Conservation (phyloP, 306 rosid genomes). For the Medicago lupulina region DNA sequence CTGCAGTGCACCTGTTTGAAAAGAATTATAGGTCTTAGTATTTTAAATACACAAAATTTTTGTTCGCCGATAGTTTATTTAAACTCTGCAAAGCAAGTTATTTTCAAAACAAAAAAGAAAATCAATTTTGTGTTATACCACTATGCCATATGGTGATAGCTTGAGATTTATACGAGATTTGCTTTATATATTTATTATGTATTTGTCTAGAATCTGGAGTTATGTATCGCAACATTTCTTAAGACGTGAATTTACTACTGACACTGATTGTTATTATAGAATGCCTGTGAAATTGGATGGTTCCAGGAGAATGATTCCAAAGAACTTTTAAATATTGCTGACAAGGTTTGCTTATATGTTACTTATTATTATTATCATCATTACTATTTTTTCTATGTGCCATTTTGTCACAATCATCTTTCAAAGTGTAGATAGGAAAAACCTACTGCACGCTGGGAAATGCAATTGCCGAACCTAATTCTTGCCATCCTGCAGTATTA, state of each 20-base stretch:
- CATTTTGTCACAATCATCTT: conserved; percentile 36
- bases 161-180: conserved; percentile 25
- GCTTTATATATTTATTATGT: conserved; percentile 16
- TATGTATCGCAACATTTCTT: conserved; percentile 26
- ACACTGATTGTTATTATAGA: conserved; percentile 53
- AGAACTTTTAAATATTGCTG: conserved; percentile 61
- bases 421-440: conserved; percentile 56
- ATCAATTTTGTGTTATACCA: conserved; percentile 20
- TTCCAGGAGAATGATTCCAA: conserved; percentile 62
- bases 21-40: no score
- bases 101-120: no score
- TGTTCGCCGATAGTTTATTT: no score
- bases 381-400: background rate
- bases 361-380: background rate
- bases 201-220: conserved; percentile 21
- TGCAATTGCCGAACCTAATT: conserved; percentile 43
- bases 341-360: conserved; percentile 62
- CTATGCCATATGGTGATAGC: conserved; percentile 6
- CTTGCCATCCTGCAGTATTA: conserved; percentile 46
- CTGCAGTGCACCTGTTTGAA: no score
- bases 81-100: no score
- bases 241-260: conserved; percentile 31
- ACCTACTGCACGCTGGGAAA: conserved; percentile 57
- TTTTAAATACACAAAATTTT: no score
- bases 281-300: conserved; percentile 81